A percentile compares a stretch with the other conserved stretches of the same genome.
These are phyloP conservation scores for Fusarium sp. DNA, from an alignment of 2,329 filamentous ascomycete species.

Conservation along the genomic window DNA sequence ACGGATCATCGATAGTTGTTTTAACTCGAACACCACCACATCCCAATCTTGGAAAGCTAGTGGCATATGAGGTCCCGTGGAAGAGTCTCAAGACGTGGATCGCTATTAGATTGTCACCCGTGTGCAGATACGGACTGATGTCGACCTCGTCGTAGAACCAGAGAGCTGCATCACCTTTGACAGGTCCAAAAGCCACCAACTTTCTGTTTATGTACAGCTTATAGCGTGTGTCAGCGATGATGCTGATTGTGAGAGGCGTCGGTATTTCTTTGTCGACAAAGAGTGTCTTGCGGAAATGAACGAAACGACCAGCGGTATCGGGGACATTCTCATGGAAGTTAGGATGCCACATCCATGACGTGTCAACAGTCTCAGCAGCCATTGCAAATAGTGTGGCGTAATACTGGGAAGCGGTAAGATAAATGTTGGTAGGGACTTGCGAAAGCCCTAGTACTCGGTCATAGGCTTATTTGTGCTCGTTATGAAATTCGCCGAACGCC, in stretches of 20 bases:
- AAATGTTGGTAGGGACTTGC: neutral
- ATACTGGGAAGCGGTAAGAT: neutral
- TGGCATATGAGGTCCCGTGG: neutral
- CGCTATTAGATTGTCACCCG: neutral
- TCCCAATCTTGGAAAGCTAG: neutral
- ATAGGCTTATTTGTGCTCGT: neutral
- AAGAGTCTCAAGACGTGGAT: conserved; percentile 1
- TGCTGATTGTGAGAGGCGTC: neutral
- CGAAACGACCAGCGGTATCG: neutral
- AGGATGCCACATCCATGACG: conserved; percentile 8
- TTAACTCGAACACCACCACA: neutral
- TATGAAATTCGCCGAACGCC: neutral
- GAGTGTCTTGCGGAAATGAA: neutral
- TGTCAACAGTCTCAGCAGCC: conserved; percentile 1
- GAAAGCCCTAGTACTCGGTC: neutral
- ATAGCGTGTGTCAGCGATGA: conserved; percentile 1
- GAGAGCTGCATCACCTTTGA: neutral
- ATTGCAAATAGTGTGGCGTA: neutral
- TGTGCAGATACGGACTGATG: neutral
- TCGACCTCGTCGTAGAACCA: conserved; percentile 6
- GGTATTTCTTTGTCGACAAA: neutral
- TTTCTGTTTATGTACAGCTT: neutral
- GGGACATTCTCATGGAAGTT: neutral
- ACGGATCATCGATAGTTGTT: fast-evolving
- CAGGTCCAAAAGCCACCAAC: neutral